Percentiles rank a stretch among this genome's conserved stretches.
Conservation (phyloP, 2,329 filamentous ascomycete species). For the Plenodomus tracheiphilus region DNA sequence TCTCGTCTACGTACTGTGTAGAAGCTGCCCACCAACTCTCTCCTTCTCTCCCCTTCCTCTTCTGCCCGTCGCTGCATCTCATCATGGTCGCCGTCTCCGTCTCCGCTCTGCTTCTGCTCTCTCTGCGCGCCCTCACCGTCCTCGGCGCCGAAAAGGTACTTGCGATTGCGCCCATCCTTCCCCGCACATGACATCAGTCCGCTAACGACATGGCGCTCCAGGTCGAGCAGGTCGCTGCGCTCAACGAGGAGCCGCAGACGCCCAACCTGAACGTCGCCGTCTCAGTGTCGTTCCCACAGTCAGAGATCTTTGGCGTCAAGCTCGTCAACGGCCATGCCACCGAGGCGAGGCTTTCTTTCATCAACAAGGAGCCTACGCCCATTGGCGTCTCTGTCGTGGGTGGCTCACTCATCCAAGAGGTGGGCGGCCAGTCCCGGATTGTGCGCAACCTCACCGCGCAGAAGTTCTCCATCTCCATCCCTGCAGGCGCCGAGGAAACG, state of each 20-base stretch:
- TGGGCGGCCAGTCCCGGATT: conserved; percentile 59
- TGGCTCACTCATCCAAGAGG: conserved; percentile 69
- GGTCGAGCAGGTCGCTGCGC: conserved; percentile 38
- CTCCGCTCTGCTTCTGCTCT: conserved; percentile 71
- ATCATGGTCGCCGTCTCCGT: conserved; percentile 75
- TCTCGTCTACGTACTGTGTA: too few species aligned
- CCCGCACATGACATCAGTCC: conserved; percentile 39
- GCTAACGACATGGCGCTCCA: conserved; percentile 27
- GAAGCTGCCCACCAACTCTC: conserved; percentile 1
- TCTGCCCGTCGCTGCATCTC: conserved; percentile 19
- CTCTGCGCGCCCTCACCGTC: conserved; percentile 68
- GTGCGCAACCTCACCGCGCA: conserved; percentile 83
- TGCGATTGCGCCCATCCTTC: background rate
- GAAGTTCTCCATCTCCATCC: conserved; percentile 73
- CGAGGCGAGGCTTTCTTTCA: conserved; percentile 77
- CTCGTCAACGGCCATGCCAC: conserved; percentile 90
- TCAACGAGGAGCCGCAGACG: conserved; percentile 68
- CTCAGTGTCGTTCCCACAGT: conserved; percentile 62
- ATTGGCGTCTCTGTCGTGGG: conserved; percentile 76
- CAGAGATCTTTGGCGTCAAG: conserved; percentile 91
- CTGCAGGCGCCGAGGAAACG: conserved; percentile 73
- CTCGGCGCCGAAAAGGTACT: conserved; percentile 50
- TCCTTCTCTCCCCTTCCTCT: conserved; percentile 7
- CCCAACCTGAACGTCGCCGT: conserved; percentile 61
- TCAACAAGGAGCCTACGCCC: conserved; percentile 78